These are phyloP conservation scores for Prunus mongolica DNA, from an alignment of 306 rosid species.

Conservation along the genomic window DNA sequence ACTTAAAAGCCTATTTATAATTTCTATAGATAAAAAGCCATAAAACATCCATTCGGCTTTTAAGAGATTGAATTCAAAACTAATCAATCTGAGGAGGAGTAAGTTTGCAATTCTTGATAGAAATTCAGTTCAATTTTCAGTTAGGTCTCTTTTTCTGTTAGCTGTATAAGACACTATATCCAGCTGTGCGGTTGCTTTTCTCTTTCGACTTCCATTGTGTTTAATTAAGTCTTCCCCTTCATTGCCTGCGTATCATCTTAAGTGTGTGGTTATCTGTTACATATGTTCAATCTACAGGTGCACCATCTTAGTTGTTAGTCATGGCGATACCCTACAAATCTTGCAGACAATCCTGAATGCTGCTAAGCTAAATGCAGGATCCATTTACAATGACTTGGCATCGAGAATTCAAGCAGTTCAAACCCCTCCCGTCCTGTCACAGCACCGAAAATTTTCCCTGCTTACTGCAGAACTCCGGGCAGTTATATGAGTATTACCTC, in stretches of 20 bases:
- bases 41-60: background rate
- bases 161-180: background rate
- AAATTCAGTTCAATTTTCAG: background rate
- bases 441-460: conserved; percentile 63
- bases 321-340: conserved; percentile 85
- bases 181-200: background rate
- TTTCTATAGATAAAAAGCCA: background rate
- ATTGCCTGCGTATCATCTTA: background rate
- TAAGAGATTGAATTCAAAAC: background rate
- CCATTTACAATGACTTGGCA: conserved; percentile 24
- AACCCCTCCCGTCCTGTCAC: conserved; percentile 52
- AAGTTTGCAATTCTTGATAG: background rate
- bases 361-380: conserved; percentile 40
- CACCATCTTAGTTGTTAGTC: conserved; percentile 76
- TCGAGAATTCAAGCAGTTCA: conserved; percentile 50
- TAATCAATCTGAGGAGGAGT: background rate
- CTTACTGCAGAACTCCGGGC: conserved; percentile 74
- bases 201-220: background rate
- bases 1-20: background rate
- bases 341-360: conserved; percentile 63
- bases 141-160: background rate
- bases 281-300: conserved; percentile 39
- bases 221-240: background rate
- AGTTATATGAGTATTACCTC: conserved; percentile 23
- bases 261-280: background rate